Percentiles rank a stretch among this genome's conserved stretches.
Evolutionary conservation across 169 alveolate species (phyloP).

Genomic region (Plasmodium gonderi): DNA sequence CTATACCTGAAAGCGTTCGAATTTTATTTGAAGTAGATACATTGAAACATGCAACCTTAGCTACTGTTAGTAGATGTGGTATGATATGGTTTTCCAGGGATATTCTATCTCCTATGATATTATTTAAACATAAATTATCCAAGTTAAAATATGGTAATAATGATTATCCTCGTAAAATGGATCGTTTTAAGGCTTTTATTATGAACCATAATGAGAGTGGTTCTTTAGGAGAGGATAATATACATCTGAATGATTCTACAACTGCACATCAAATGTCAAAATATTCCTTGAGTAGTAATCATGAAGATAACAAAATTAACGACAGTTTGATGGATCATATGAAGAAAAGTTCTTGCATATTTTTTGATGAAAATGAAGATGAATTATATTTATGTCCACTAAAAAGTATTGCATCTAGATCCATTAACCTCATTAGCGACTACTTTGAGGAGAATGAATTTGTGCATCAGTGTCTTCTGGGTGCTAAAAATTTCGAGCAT

Average conservation of each 20-base stretch:
- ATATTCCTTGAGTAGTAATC: not conserved
- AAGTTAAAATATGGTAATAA: slow-evolving; percentile 89
- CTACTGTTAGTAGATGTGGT: slow-evolving; percentile 99
- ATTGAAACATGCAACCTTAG: slow-evolving; percentile 97
- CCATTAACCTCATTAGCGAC: slow-evolving; percentile 56
- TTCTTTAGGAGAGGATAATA: not conserved
- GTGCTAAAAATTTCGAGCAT: slow-evolving; percentile 45
- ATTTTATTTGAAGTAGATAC: slow-evolving; percentile 95
- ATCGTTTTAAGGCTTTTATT: slow-evolving; percentile 19
- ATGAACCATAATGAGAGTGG: not conserved
- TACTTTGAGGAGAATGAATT: slow-evolving; percentile 75
- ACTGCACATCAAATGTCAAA: not conserved
- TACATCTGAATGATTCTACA: not conserved
- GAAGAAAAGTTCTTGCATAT: slow-evolving; percentile 29
- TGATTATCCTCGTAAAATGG: slow-evolving; percentile 79
- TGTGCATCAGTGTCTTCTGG: slow-evolving; percentile 59
- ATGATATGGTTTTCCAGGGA: slow-evolving; percentile 98
- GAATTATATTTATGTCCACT: not conserved
- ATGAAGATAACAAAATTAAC: not conserved
- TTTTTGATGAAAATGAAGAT: slow-evolving; percentile 65
- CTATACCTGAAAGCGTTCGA: slow-evolving; percentile 89
- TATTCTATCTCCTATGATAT: slow-evolving; percentile 82
- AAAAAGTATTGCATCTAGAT: slow-evolving; percentile 44
- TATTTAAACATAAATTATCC: slow-evolving; percentile 88
- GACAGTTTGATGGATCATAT: slow-evolving; percentile 50